Conservation (phyloP, 192 early-diverging fungal genomes). For the Chytriomyces sp. region DNA sequence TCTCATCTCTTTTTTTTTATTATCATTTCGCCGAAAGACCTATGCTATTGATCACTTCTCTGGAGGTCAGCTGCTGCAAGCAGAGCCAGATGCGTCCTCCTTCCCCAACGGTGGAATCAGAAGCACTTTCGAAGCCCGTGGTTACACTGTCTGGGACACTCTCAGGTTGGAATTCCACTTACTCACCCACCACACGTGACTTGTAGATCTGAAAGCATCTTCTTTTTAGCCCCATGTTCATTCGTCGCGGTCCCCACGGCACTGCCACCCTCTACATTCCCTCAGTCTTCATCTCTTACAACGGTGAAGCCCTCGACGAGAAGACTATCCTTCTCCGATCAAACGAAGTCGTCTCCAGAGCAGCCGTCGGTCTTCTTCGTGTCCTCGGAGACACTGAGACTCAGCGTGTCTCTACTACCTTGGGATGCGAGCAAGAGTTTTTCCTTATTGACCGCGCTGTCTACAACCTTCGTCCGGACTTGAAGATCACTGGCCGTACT, state of each 20-base stretch:
- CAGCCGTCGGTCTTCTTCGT: slow-evolving; percentile 77
- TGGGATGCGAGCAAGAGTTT: slow-evolving; percentile 98
- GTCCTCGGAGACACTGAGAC: slow-evolving; percentile 77
- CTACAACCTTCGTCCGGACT: slow-evolving; percentile 89
- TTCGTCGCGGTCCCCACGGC: slow-evolving; percentile 87
- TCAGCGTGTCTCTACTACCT: slow-evolving; percentile 84
- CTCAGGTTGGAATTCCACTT: slow-evolving; percentile 47
- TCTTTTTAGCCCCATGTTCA: slow-evolving; percentile 81
- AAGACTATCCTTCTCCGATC: slow-evolving; percentile 96
- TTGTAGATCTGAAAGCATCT: slow-evolving; percentile 22
- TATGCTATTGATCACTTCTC: slow-evolving; percentile 93
- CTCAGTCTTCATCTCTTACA: slow-evolving; percentile 98
- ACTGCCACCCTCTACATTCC: slow-evolving; percentile 93
- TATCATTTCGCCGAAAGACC: slow-evolving; percentile 22
- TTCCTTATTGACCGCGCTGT: slow-evolving; percentile 94
- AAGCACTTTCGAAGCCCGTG: slow-evolving; percentile 96
- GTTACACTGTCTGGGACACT: slow-evolving; percentile 99
- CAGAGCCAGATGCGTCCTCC: slow-evolving; percentile 97
- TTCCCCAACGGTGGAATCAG: slow-evolving; percentile 98
- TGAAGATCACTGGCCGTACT: slow-evolving; percentile 94
- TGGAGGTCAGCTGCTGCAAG: slow-evolving; percentile 93
- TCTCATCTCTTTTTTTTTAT: slow-evolving; percentile 22
- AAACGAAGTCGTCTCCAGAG: slow-evolving; percentile 79
- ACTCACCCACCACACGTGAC: not conserved
- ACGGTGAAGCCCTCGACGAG: slow-evolving; percentile 97